Evolutionary conservation across 208 protist genomes (phyloP).

Genomic region (Giardia muris): DNA sequence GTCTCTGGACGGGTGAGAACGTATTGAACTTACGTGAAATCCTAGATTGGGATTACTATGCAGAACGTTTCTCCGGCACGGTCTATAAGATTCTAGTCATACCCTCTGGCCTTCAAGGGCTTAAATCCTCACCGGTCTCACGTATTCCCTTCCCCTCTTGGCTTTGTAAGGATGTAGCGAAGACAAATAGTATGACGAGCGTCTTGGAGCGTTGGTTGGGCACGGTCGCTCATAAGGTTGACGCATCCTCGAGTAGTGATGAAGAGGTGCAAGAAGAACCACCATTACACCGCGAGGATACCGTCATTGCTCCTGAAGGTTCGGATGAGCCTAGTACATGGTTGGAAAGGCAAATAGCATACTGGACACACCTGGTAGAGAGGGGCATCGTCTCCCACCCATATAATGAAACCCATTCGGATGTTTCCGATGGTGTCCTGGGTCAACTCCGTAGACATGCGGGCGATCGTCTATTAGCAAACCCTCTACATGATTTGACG

Average conservation of each 20-base stretch:
- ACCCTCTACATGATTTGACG: neutral
- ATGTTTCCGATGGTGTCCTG: neutral
- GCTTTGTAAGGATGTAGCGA: neutral
- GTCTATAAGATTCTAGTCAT: conserved; percentile 99
- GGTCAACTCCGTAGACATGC: neutral
- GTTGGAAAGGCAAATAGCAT: neutral
- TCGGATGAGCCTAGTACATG: neutral
- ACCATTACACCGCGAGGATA: neutral
- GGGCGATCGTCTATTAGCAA: neutral
- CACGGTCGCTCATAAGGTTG: neutral
- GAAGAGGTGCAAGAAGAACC: neutral
- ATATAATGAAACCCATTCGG: neutral
- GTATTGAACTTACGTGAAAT: conserved; percentile 65
- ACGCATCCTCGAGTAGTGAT: neutral
- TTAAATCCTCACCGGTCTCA: conserved; percentile 74
- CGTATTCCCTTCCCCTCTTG: conserved; percentile 1
- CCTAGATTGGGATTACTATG: conserved; percentile 88
- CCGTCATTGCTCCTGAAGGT: neutral
- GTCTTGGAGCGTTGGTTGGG: neutral
- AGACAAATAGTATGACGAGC: neutral
- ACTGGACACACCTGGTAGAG: neutral
- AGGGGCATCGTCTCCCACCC: neutral
- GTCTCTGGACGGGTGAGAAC: conserved; percentile 64
- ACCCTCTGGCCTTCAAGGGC: conserved; percentile 79
- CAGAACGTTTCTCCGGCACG: conserved; percentile 65